phyloP scores from a whole-genome alignment of 2,329 filamentous ascomycete genomes.

The Hysterium pulicare region DNA sequence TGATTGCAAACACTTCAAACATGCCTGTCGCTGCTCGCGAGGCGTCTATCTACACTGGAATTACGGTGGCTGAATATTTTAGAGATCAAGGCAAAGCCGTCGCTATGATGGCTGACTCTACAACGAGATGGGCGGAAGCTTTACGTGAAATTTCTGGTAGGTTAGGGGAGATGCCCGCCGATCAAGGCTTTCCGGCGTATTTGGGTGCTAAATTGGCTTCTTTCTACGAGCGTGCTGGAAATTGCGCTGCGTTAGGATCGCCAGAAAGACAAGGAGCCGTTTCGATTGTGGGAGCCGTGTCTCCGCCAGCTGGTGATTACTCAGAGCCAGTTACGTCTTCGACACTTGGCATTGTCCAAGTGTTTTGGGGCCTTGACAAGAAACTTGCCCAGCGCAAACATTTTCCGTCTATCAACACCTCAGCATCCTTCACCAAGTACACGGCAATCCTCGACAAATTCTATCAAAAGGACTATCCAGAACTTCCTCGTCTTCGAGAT shows the following conservation, averaged over 20 bases:
- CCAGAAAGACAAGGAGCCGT: slow-evolving; percentile 88
- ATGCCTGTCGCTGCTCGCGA: slow-evolving; percentile 99
- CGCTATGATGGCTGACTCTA: slow-evolving; percentile 99
- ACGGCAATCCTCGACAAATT: slow-evolving; percentile 82
- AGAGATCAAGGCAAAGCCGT: slow-evolving; percentile 95
- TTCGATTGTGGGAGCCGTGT: slow-evolving; percentile 96
- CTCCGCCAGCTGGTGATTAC: slow-evolving; percentile 97
- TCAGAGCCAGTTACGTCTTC: slow-evolving; percentile 94
- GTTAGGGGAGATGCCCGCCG: slow-evolving; percentile 98
- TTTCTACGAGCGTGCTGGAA: slow-evolving; percentile 98
- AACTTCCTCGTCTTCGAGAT: slow-evolving; percentile 89
- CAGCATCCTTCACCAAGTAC: slow-evolving; percentile 95
- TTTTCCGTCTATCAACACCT: slow-evolving; percentile 97
- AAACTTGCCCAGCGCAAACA: slow-evolving; percentile 98
- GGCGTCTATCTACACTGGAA: slow-evolving; percentile 97
- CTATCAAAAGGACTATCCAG: slow-evolving; percentile 90
- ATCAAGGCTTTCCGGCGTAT: slow-evolving; percentile 99
- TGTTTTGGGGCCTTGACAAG: slow-evolving; percentile 99
- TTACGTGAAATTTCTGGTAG: slow-evolving; percentile 98
- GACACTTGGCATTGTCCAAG: slow-evolving; percentile 95
- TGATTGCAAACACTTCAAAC: slow-evolving; percentile 99
- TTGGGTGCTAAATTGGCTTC: slow-evolving; percentile 94
- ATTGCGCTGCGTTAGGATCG: slow-evolving; percentile 79
- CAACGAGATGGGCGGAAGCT: slow-evolving; percentile 97
- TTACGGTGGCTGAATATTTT: slow-evolving; percentile 95